These are phyloP conservation scores for Russula lepida DNA, from an alignment of 768 basidiomycete species.

Conservation along the genomic window DNA sequence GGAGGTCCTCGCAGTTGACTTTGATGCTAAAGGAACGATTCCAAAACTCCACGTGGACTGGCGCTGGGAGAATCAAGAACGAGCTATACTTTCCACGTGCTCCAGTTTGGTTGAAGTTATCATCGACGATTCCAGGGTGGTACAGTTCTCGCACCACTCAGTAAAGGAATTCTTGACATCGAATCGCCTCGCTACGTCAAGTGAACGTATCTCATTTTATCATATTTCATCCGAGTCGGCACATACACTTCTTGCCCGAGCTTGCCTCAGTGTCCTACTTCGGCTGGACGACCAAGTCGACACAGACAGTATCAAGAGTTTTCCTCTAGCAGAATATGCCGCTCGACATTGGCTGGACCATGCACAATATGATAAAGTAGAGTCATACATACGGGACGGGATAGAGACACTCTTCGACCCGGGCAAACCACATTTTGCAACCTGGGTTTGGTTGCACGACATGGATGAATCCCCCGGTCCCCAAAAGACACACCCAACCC, in stretches of 20 bases:
- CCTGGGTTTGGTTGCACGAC: background rate
- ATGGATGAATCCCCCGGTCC: background rate
- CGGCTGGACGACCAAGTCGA: background rate
- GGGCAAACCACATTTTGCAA: background rate
- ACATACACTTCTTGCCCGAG: background rate
- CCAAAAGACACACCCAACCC: background rate
- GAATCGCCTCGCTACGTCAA: background rate
- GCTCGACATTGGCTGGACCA: background rate
- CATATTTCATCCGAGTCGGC: background rate
- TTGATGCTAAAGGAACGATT: background rate
- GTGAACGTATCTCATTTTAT: background rate
- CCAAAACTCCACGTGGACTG: background rate
- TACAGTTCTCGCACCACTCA: constrained; percentile 1
- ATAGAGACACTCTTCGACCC: background rate
- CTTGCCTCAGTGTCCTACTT: background rate
- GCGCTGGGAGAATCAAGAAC: constrained; percentile 1
- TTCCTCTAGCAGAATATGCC: background rate
- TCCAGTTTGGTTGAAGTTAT: background rate
- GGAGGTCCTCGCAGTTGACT: background rate
- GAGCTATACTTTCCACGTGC: background rate
- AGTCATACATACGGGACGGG: background rate
- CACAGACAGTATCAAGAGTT: too few relatives aligned
- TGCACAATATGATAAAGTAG: background rate
- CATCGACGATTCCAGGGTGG: background rate
- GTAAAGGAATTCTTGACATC: background rate